phyloP scores from a whole-genome alignment of 2,329 filamentous ascomycete species.

The Aspergillus caelatus region DNA sequence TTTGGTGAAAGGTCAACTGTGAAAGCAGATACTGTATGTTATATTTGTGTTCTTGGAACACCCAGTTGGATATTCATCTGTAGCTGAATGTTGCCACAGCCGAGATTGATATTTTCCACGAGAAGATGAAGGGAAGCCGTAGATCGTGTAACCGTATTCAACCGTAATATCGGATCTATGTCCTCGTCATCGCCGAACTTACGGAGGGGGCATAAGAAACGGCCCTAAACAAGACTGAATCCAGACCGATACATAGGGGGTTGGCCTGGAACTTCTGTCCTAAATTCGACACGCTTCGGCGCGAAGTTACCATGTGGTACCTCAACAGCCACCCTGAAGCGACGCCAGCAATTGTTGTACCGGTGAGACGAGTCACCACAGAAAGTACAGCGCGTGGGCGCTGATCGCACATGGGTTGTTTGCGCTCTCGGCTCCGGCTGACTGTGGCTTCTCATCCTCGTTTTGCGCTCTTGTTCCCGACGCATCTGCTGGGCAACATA shows the following conservation, averaged over 20 bases:
- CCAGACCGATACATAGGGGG: slow-evolving; percentile 29
- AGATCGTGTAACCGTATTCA: not conserved
- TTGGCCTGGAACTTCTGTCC: slow-evolving; percentile 23
- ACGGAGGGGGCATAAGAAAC: not conserved
- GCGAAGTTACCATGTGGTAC: slow-evolving; percentile 25
- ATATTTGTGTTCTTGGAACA: not conserved
- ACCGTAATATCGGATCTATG: not conserved
- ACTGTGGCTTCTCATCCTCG: slow-evolving; percentile 23
- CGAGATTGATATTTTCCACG: not conserved
- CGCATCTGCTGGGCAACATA: slow-evolving; percentile 33
- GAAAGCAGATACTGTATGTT: not conserved
- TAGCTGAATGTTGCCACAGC: not conserved
- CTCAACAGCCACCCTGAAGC: slow-evolving; percentile 27
- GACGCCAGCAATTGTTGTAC: slow-evolving; percentile 27
- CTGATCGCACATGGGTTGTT: slow-evolving; percentile 3
- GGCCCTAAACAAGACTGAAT: slow-evolving; percentile 24
- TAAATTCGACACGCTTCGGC: slow-evolving; percentile 27
- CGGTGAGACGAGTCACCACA: slow-evolving; percentile 27
- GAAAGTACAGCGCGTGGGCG: slow-evolving; percentile 22
- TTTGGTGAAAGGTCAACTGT: not conserved
- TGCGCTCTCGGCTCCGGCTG: slow-evolving; percentile 21
- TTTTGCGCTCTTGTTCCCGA: slow-evolving; percentile 25
- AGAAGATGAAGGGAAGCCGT: not conserved
- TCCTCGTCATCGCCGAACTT: not conserved
- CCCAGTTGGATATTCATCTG: not conserved